Base-by-base conservation (phyloP, 768 basidiomycete genomes). In the Paxillus rubicundulus region DNA sequence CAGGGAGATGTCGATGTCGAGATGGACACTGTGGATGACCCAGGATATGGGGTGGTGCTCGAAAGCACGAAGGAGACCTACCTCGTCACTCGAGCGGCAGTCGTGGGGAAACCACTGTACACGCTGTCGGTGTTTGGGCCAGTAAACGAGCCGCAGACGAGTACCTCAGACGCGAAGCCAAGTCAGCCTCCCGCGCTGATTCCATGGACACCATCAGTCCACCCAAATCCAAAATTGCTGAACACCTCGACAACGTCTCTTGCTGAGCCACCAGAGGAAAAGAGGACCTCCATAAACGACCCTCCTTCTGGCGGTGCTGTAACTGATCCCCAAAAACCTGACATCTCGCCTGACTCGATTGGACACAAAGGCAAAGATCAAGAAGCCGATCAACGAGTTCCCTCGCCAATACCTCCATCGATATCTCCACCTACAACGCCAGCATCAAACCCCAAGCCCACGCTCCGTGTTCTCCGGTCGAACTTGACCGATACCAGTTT, bases 31-130 rank as follows among this genome's bases (percentile, higher is more conserved):
- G 49, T 18, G 4, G 58, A 60, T 3, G 60, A 61, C 0, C 7
- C 40, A 20, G 41, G 30, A 28, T 47, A 41, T 32, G 64, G 65
- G 5, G 18, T 69, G 21, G 55, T 70, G 18, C 58, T 69, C 14
- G 67, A 68, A 36, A 58, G 64, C 42, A 37, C 56, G 1, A 49
- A 45, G 36, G 64, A 61, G 21, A 59, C 64, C 0, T 68, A 54
- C 20, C 57, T 68, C 42, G 20, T 68, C 32, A 55, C 62, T 14
- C 50, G 46, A 37, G 43, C 16, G 12, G 39, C 40, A 44, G 49
- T 40, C 37, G 47, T 54, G 9, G 57, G 53, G 32, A 49, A 56
- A 24, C 30, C 36, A 13, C 49, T 46, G 45, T 68, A 64, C 41
- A 55, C 60, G 2, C 55, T 67, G 9, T 58, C 60, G 13, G 46